A percentile compares a stretch with the other conserved stretches of the same genome.
Evolutionary conservation across 2,329 filamentous ascomycete species (phyloP).

Genomic region (Cercospora canescens): DNA sequence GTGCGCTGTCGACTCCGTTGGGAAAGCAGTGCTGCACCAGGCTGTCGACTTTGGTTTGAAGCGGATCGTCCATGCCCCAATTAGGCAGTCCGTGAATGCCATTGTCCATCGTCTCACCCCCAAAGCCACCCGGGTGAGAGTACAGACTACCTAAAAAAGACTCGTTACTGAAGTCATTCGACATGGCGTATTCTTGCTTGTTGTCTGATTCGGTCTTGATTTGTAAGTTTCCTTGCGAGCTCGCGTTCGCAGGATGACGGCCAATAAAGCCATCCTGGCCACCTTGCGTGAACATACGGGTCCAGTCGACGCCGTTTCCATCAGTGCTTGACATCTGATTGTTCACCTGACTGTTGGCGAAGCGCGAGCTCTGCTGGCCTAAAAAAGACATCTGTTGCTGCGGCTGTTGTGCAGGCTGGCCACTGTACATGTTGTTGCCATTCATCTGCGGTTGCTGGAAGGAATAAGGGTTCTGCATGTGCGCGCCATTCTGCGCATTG

Average conservation of each 20-base stretch:
- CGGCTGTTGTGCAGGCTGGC: constrained; percentile 28
- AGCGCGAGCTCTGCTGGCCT: constrained; percentile 40
- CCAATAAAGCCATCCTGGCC: constrained; percentile 48
- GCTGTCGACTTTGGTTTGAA: constrained; percentile 47
- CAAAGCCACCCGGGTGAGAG: constrained; percentile 45
- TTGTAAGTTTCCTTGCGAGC: constrained; percentile 35
- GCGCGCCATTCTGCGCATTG: constrained; percentile 23
- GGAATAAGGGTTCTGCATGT: constrained; percentile 34
- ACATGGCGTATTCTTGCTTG: constrained; percentile 38
- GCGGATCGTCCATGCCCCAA: constrained; percentile 48
- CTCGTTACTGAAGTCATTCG: constrained; percentile 47
- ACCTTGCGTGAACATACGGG: constrained; percentile 46
- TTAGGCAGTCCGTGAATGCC: constrained; percentile 39
- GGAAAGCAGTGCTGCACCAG: constrained; percentile 55
- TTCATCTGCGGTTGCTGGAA: constrained; percentile 33
- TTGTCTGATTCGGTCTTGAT: constrained; percentile 48
- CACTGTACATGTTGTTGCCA: constrained; percentile 32
- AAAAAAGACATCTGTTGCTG: constrained; percentile 39
- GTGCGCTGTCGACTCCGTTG: constrained; percentile 56
- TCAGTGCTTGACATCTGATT: constrained; percentile 34
- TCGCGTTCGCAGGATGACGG: constrained; percentile 49
- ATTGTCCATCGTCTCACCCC: constrained; percentile 38
- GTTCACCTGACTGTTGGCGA: constrained; percentile 38
- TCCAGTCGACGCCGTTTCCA: constrained; percentile 43
- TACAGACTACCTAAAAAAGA: constrained; percentile 52